Base-by-base conservation (phyloP, 768 basidiomycete genomes). In the Leccinum variicolor region DNA sequence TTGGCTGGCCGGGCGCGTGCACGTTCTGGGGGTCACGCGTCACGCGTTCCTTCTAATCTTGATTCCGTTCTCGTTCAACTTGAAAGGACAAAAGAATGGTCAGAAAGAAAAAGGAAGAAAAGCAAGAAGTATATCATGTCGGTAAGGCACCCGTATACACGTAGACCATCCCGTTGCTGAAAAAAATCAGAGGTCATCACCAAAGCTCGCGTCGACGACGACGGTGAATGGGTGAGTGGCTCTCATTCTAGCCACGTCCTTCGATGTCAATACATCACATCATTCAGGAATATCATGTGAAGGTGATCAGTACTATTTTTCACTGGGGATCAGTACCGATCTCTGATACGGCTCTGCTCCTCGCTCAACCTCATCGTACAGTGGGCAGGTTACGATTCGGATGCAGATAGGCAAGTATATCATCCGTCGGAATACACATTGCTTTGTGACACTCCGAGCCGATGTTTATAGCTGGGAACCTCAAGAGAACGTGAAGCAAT, bases 331-430 rank as follows among this genome's bases (percentile, higher is more conserved):
- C 39, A 19, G 5, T 21, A 14, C 29, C 23, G 17, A 26, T 48
- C 34, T 23, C 14, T 49, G 23, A 49, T 34, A 4, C 31, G 9
- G 10, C 15, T 14, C 14, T n/a, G 13, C 28, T 9, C 50, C 4
- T 50, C 52, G 55, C 57, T 59, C 53, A 58, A 54, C 50, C 21
- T 26, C 25, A 50, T 54, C 28, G 26, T n/a, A 31, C 55, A 90
- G 89, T 90, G 89, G 89, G 83, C 77, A 11, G 81, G 80, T 9
- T 90, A 89, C 66, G 73, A 68, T 52, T 81, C 81, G 0, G 78
- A 77, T 29, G 75, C 77, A 1, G 80, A 89, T 60, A 87, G 77
- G 89, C 85, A 61, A 29, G 74, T 41, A 55, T 14, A 29, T 15
- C 23, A 19, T 53, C 19, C 17, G n/a, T 14, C 17, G n/a, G 45